These are phyloP conservation scores for Aspergillus sojae DNA, from an alignment of 2,329 filamentous ascomycete genomes.

Conservation along the genomic window DNA sequence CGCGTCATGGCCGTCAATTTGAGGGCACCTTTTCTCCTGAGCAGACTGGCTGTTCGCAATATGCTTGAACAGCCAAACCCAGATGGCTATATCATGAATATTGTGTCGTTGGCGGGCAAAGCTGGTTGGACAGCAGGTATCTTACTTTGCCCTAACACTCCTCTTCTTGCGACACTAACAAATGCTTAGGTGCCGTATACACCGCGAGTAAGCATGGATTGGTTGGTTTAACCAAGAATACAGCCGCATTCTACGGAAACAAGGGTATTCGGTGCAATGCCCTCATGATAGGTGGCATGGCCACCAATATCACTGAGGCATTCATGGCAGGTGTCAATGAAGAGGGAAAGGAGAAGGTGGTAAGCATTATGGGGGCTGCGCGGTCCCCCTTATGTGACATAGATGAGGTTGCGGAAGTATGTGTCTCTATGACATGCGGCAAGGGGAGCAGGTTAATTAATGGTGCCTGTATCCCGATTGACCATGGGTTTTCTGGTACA, in stretches of 20 bases:
- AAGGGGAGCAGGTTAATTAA: slow-evolving; percentile 32
- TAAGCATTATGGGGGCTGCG: slow-evolving; percentile 17
- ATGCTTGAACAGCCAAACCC: slow-evolving; percentile 41
- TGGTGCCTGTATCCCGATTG: slow-evolving; percentile 32
- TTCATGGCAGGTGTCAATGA: slow-evolving; percentile 35
- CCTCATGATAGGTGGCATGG: slow-evolving; percentile 57
- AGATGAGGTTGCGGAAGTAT: slow-evolving; percentile 32
- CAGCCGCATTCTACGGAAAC: slow-evolving; percentile 57
- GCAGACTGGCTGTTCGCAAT: slow-evolving; percentile 53
- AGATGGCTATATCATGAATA: slow-evolving; percentile 57
- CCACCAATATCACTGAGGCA: slow-evolving; percentile 57
- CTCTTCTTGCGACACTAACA: neutral
- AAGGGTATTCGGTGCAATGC: slow-evolving; percentile 58
- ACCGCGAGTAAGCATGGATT: slow-evolving; percentile 59
- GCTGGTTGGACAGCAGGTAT: slow-evolving; percentile 47
- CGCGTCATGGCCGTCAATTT: slow-evolving; percentile 59
- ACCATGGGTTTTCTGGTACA: slow-evolving; percentile 26
- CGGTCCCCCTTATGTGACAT: slow-evolving; percentile 24
- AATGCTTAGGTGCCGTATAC: slow-evolving; percentile 49
- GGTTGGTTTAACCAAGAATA: slow-evolving; percentile 60
- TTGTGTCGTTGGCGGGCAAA: slow-evolving; percentile 52
- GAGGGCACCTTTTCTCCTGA: slow-evolving; percentile 57
- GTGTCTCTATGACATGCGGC: slow-evolving; percentile 28
- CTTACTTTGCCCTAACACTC: slow-evolving; percentile 3
- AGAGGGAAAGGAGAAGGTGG: slow-evolving; percentile 26